These are phyloP conservation scores for Coniochaeta sp. DNA, from an alignment of 2,329 filamentous ascomycete species.

Conservation along the genomic window DNA sequence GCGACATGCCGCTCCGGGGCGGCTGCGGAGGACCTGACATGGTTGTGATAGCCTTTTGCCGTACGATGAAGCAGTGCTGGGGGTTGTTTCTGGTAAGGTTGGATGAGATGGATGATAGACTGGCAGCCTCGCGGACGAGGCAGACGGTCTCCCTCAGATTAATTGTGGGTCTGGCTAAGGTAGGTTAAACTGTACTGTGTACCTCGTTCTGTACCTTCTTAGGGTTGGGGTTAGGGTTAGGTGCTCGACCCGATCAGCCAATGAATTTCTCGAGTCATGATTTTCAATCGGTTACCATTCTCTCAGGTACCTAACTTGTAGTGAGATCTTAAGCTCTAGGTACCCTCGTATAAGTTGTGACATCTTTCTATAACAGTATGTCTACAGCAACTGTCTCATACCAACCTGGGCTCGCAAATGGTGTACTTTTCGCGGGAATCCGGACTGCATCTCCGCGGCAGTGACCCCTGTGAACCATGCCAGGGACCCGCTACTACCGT, in stretches of 20 bases:
- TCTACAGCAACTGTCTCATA: background rate
- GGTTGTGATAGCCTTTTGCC: too few species aligned
- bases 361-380: too few species aligned
- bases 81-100: background rate
- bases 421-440: background rate
- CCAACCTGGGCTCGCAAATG: too few species aligned
- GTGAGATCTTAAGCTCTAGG: background rate
- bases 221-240: too few species aligned
- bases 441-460: background rate
- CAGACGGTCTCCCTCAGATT: background rate
- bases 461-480: background rate
- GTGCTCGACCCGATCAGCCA: background rate
- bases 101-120: background rate
- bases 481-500: too few species aligned
- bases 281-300: too few species aligned
- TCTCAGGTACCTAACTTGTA: too few species aligned
- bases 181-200: background rate
- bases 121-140: background rate
- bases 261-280: background rate
- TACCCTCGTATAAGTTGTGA: background rate
- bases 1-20: conserved; percentile 45
- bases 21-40: conserved; percentile 8
- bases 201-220: too few species aligned
- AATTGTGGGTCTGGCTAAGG: background rate
- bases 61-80: too few species aligned